A percentile compares a stretch with the other conserved stretches of the same genome.
phyloP scores from a whole-genome alignment of 2,329 filamentous ascomycete genomes.

The Trichoderma cornu-damae region DNA sequence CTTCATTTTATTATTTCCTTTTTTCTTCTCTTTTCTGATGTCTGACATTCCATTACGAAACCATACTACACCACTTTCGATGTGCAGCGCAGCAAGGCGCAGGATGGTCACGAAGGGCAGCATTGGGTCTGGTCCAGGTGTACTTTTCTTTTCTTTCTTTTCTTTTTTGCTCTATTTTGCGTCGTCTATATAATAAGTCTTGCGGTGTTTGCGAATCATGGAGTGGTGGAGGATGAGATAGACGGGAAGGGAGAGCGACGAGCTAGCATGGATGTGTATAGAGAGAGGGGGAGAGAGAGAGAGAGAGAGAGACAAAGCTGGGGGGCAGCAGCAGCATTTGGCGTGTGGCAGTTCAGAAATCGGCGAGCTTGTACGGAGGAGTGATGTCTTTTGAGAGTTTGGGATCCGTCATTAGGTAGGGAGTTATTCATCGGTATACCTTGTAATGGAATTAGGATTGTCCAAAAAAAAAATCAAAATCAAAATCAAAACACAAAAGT shows the following conservation, averaged over 20 bases:
- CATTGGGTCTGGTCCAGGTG: constrained; percentile 35
- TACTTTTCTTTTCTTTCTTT: constrained; percentile 26
- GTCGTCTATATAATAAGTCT: constrained; percentile 25
- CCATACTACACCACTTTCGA: constrained; percentile 33
- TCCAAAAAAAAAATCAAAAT: constrained; percentile 14
- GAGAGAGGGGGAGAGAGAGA: not conserved
- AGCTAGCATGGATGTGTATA: constrained; percentile 8
- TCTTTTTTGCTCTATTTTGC: constrained; percentile 22
- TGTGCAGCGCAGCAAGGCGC: constrained; percentile 39
- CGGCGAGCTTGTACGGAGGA: constrained; percentile 5
- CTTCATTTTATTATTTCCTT: constrained; percentile 17
- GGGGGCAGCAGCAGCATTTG: constrained; percentile 7
- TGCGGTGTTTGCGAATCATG: constrained; percentile 20
- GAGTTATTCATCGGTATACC: constrained; percentile 33
- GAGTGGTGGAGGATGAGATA: constrained; percentile 11
- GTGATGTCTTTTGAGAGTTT: constrained; percentile 20
- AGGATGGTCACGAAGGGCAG: constrained; percentile 34
- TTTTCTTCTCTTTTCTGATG: constrained; percentile 23
- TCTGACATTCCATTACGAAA: constrained; percentile 35
- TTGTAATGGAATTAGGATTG: constrained; percentile 34
- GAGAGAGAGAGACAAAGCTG: not conserved
- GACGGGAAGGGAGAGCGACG: not conserved
- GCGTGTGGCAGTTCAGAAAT: constrained; percentile 3
- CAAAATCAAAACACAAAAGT: too few species aligned
- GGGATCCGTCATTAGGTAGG: constrained; percentile 21